Percentiles rank a stretch among this genome's conserved stretches.
phyloP scores from a whole-genome alignment of 1,284 basidiomycete species.

The Bondarzewia mesenterica region DNA sequence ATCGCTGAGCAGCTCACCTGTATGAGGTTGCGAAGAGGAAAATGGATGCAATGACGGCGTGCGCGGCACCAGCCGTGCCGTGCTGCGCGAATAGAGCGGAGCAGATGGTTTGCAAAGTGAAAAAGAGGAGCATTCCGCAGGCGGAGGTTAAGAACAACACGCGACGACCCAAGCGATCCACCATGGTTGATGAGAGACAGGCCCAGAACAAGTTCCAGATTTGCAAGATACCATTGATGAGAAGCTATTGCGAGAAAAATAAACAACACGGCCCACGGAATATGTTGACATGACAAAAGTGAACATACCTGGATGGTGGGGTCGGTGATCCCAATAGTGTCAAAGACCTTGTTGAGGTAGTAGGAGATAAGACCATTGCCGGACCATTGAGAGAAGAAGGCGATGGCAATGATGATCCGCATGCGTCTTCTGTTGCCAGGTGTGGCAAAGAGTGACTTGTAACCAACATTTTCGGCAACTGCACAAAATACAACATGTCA shows the following conservation, averaged over 20 bases:
- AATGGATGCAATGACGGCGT: conserved; percentile 70
- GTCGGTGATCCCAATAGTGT: conserved; percentile 64
- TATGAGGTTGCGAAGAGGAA: conserved; percentile 68
- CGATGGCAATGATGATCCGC: conserved; percentile 59
- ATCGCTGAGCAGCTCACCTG: conserved; percentile 37
- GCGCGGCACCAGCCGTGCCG: conserved; percentile 36
- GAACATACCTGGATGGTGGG: conserved; percentile 35
- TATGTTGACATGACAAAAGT: background rate
- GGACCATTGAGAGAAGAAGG: conserved; percentile 72
- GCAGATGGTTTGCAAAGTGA: conserved; percentile 64
- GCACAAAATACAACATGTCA: conserved; percentile 1
- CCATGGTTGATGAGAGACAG: conserved; percentile 44
- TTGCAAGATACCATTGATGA: conserved; percentile 44
- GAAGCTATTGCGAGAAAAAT: conserved; percentile 18
- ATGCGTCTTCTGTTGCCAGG: conserved; percentile 62
- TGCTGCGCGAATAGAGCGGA: conserved; percentile 52
- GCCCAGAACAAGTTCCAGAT: conserved; percentile 71
- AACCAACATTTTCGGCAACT: conserved; percentile 50
- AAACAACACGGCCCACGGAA: too few relatives aligned
- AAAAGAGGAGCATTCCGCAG: conserved; percentile 64
- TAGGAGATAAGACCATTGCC: conserved; percentile 72
- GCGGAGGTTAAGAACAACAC: conserved; percentile 58
- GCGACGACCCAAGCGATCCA: conserved; percentile 55
- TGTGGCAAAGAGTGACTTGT: conserved; percentile 49
- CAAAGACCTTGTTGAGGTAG: conserved; percentile 67